These are phyloP conservation scores for Endoconidiophora polonica DNA, from an alignment of 2,329 filamentous ascomycete genomes.

Conservation along the genomic window DNA sequence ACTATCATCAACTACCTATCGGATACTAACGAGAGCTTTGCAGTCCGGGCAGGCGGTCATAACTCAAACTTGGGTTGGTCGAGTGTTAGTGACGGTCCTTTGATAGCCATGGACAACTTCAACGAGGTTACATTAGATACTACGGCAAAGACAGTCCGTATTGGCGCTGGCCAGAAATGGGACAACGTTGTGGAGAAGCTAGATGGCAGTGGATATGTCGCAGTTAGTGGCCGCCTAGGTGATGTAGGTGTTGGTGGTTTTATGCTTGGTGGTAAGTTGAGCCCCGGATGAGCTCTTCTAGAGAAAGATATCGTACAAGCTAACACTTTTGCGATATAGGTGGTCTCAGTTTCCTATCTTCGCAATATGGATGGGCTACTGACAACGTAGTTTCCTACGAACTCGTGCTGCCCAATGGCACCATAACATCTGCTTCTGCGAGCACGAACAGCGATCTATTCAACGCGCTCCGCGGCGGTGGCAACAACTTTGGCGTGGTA, in stretches of 20 bases:
- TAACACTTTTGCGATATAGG: not conserved
- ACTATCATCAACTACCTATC: slow-evolving; percentile 14
- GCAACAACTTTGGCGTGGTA: slow-evolving; percentile 41
- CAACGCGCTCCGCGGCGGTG: slow-evolving; percentile 39
- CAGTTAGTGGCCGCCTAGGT: slow-evolving; percentile 27
- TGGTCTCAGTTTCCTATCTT: slow-evolving; percentile 16
- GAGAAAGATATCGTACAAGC: not conserved
- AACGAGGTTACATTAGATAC: slow-evolving; percentile 13
- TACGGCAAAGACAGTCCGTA: slow-evolving; percentile 20
- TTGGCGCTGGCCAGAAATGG: slow-evolving; percentile 32
- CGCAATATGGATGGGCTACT: slow-evolving; percentile 26
- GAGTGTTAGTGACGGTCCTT: slow-evolving; percentile 15
- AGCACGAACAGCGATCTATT: slow-evolving; percentile 33
- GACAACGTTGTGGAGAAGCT: slow-evolving; percentile 16
- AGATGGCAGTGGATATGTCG: slow-evolving; percentile 21
- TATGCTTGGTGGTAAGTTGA: slow-evolving; percentile 17
- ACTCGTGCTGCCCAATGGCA: slow-evolving; percentile 29
- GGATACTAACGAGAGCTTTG: slow-evolving; percentile 22
- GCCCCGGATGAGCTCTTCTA: slow-evolving; percentile 13
- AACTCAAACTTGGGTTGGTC: slow-evolving; percentile 18
- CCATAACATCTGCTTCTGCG: slow-evolving; percentile 25
- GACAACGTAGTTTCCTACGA: slow-evolving; percentile 28
- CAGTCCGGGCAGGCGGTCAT: slow-evolving; percentile 22
- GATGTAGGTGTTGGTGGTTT: slow-evolving; percentile 19
- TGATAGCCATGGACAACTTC: slow-evolving; percentile 18